Evolutionary conservation across 495 filamentous ascomycete genomes (phyloP), one percentile per base, ranked within the genome.

Genomic region (Rostrohypoxylon terebratum): DNA sequence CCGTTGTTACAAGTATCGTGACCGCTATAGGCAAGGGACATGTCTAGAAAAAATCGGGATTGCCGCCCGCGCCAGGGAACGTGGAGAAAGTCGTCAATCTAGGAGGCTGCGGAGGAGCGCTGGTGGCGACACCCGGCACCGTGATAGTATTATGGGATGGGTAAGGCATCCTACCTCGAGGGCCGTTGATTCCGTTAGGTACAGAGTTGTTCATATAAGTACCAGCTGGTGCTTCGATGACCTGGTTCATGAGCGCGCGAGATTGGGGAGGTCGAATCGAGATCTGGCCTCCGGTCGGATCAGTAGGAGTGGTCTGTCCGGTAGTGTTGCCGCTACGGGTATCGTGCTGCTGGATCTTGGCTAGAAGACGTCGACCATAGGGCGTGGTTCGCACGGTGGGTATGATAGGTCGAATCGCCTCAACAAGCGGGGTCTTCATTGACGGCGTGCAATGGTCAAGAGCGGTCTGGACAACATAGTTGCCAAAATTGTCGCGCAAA

Each of bases 401-500:
- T 21, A 98, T 84, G 63, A 93, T 86, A 0, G 94, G 95, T 23
- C 93, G 93, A 68, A 99, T 92, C 33, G 85, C 85, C 38, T 98
- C 93, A 40, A 96, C 88, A 20, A 99, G 86, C 25, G 86, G 86
- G 63, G 83, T 82, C 80, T 94, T 93, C 69, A 88, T 90, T 8
- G 87, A 84, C 0, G 85, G 78, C 54, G 94, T 92, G 7, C 92
- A 88, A 73, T 93, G 94, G 68, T 98, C 94, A 70, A 97, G 83
- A 48, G 96, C 96, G 36, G 96, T 99, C 86, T 99, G 96, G 40
- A 98, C 90, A 68, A 99, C 96, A 77, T 99, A 99, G 81, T 99
- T 99, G 70, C 92, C 96, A 77, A 91, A 99, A 0, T 90, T 92
- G 78, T 99, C 96, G 28, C 93, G 91, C 36, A 98, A 86, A 70